Conservation (phyloP, 2,329 filamentous ascomycete species). For the Pseudogymnoascus destructans region DNA sequence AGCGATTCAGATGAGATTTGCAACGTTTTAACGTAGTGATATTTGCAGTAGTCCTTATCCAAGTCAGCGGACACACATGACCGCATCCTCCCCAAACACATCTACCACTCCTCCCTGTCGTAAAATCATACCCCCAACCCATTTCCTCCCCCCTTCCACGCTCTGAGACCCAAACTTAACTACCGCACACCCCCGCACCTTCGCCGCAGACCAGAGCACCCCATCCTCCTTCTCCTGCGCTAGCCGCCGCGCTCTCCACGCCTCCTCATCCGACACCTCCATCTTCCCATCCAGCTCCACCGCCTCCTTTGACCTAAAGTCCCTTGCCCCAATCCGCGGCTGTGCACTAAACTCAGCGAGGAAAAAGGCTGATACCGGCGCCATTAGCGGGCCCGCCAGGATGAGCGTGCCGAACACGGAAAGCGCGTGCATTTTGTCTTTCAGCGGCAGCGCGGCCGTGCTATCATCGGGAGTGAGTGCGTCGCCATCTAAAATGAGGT, state of each 20-base stretch:
- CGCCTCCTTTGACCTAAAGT: slow-evolving; percentile 51
- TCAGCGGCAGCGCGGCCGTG: slow-evolving; percentile 28
- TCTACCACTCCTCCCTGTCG: slow-evolving; percentile 58
- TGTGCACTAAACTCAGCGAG: slow-evolving; percentile 63
- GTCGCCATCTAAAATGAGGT: slow-evolving; percentile 57
- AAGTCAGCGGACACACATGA: slow-evolving; percentile 54
- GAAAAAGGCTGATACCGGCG: slow-evolving; percentile 57
- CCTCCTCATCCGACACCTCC: slow-evolving; percentile 31
- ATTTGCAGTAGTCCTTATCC: background rate
- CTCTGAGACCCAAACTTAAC: slow-evolving; percentile 80
- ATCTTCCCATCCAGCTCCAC: slow-evolving; percentile 30
- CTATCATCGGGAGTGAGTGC: slow-evolving; percentile 28
- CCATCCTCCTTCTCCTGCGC: slow-evolving; percentile 43
- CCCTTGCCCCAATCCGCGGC: slow-evolving; percentile 69
- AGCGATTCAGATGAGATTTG: background rate
- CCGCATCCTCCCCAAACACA: slow-evolving; percentile 66
- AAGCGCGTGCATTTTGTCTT: slow-evolving; percentile 57
- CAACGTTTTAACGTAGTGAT: background rate
- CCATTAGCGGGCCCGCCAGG: slow-evolving; percentile 59
- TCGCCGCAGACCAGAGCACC: slow-evolving; percentile 71
- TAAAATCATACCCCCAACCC: slow-evolving; percentile 63
- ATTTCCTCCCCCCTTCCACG: slow-evolving; percentile 68
- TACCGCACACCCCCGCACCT: slow-evolving; percentile 68
- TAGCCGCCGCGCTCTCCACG: slow-evolving; percentile 44
- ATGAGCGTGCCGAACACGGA: slow-evolving; percentile 77